Base-by-base conservation (phyloP, 768 basidiomycete genomes). In the Pleurotus platypus region DNA sequence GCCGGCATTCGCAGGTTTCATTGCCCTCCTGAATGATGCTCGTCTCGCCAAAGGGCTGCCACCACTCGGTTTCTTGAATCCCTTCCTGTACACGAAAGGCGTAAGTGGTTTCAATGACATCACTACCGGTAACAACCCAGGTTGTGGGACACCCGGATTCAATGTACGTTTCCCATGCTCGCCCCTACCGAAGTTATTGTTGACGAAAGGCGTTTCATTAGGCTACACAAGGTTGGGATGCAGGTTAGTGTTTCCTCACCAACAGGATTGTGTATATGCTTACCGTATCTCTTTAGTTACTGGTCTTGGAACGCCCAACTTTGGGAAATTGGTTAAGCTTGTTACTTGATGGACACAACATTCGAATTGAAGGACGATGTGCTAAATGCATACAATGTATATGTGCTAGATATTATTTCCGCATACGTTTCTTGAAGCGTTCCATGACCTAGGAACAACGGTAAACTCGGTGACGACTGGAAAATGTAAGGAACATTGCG, bases 391-490 rank as follows among this genome's bases (percentile, higher is more conserved):
- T 24, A 58, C 55, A 59, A 54, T 54, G 42, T 39, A 54, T 9
- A 20, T 39, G 22, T 49, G 20, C 35, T 26, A 38, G 46, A 50
- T 46, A 58, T 73, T 73, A 91, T 68, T 87, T 89, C 40, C 89
- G 83, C 90, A 94, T 92, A 57, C 94, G 78, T 74, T 98, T 97
- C 80, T 96, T 98, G 80, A 98, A 98, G 30, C 96, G 85, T 71
- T 96, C 94, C 91, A 94, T 91, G 55, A 92, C 91, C 90, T 92
- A 61, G 50, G 54, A 20, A 47, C 18, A 38, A 0, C 2, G 9
- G 8, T 38, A 54, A 46, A 18, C 47, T 43, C 56, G 59, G 57
- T 40, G 35, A 45, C 12, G 18, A 55, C 49, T 5, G 20, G 27
- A 22, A 24, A 60, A 49, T 16, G 50, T n/a, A 27, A 50, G 22